These are phyloP conservation scores for Citrus glauca DNA, from an alignment of 345 rosid genomes.

Conservation along the genomic window DNA sequence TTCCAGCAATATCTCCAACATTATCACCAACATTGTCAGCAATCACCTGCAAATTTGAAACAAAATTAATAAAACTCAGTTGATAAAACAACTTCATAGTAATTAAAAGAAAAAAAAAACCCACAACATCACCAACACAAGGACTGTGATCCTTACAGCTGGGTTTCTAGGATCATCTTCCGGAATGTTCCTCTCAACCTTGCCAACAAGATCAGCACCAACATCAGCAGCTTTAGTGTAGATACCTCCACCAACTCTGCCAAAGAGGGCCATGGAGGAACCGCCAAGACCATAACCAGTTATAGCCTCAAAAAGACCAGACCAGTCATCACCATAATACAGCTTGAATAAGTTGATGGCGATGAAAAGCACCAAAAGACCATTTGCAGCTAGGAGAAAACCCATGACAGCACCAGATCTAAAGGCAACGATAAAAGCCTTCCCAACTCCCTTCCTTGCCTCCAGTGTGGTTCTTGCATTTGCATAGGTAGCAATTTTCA, in stretches of 20 bases:
- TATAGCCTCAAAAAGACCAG: conserved; percentile 75
- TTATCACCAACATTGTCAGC: conserved; percentile 88
- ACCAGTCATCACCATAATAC: conserved; percentile 81
- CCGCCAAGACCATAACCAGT: conserved; percentile 91
- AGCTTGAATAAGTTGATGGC: conserved; percentile 65
- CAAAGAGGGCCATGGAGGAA: conserved; percentile 85
- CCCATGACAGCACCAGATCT: conserved; percentile 87
- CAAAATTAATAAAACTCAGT: background rate
- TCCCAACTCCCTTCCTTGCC: conserved; percentile 87
- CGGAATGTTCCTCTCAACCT: conserved; percentile 77
- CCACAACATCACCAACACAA: background rate
- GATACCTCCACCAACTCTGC: conserved; percentile 84
- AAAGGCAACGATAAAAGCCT: conserved; percentile 73
- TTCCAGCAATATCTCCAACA: conserved; percentile 84
- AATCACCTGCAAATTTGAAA: conserved; percentile 53
- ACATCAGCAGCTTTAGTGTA: conserved; percentile 89
- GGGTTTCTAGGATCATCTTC: conserved; percentile 87
- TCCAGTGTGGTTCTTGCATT: conserved; percentile 90
- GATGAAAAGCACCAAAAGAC: conserved; percentile 68
- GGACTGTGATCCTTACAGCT: conserved; percentile 48
- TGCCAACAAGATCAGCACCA: conserved; percentile 90
- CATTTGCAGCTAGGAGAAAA: conserved; percentile 80
- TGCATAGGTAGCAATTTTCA: conserved; percentile 91
- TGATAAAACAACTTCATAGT: background rate
- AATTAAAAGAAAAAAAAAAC: background rate